Evolutionary conservation across 2,329 filamentous ascomycete genomes (phyloP), one percentile per base, ranked within the genome.

Genomic region (Fusarium sp.): DNA sequence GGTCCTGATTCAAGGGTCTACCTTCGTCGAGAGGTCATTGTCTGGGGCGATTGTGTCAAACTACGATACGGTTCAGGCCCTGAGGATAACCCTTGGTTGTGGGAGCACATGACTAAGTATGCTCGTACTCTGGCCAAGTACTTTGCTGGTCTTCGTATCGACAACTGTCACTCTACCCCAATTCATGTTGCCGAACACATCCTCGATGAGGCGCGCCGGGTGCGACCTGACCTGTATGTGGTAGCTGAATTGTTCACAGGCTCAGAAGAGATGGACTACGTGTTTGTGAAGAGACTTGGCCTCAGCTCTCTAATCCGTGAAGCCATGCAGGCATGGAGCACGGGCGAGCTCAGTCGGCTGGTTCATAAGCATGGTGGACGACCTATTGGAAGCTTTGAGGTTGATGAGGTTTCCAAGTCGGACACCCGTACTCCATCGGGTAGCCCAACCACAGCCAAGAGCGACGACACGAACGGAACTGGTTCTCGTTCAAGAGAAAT

Each of bases 1-100:
- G 96, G 96, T 0, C 91, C 94, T 0, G 84, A 92, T 46, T 97
- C 95, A 10, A 90, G 90, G 56, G 94, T 95, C n/a, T 99, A 99
- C 75, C 86, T 99, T n/a, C 89, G 93, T 52, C 89, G 96, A 71
- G 94, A 99, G 79, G 93, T 99, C 63, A 98, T 99, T 71, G 92
- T 97, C 30, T 99, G 96, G 96, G 94, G 95, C 15, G 96, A 99
- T 77, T 99, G 96, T 77, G 96, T 98, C 66, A 99, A 99, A 83
- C 86, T 99, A 53, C 90, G 96, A 19, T 99, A 98, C 75, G 96
- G 96, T 33, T 85, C 83, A 26, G 85, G 89, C 0, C 92, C 91
- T 0, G 81, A 94, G 53, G 96, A 98, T 77, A 98, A 91, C 73
- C 95, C 96, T 0, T 99, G 89, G 83, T 83, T 99, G 10, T 99